These are phyloP conservation scores for Glonium stellatum DNA, from an alignment of 495 filamentous ascomycete species.

Conservation along the genomic window DNA sequence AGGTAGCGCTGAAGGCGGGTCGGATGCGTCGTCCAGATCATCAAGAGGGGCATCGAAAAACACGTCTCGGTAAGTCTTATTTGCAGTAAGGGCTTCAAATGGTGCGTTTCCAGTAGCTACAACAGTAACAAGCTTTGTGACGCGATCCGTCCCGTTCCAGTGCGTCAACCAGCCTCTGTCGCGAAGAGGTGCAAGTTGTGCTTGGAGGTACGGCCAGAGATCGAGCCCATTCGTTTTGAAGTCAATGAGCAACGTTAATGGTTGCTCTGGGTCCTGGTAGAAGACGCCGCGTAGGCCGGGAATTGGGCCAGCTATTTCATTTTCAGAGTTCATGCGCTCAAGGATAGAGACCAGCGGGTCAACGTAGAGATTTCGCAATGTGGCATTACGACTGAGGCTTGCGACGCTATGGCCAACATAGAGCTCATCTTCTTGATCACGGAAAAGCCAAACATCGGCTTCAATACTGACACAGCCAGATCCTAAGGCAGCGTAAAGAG, in stretches of 20 bases:
- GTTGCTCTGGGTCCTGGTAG: constrained; percentile 50
- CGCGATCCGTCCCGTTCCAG: constrained; percentile 45
- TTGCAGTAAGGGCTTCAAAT: constrained; percentile 41
- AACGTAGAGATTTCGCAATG: constrained; percentile 58
- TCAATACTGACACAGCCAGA: constrained; percentile 34
- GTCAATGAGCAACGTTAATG: constrained; percentile 66
- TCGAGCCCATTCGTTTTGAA: constrained; percentile 52
- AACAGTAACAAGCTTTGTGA: constrained; percentile 58
- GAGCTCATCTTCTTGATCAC: constrained; percentile 32
- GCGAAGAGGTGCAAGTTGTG: constrained; percentile 59
- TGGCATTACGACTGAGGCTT: constrained; percentile 48
- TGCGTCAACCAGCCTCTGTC: constrained; percentile 54
- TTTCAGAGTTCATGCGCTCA: constrained; percentile 42
- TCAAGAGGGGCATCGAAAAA: constrained; percentile 1
- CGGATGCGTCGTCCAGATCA: too few species aligned
- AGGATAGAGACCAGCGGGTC: constrained; percentile 55
- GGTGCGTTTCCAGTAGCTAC: constrained; percentile 76
- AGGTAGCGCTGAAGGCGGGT: too few species aligned
- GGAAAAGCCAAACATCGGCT: constrained; percentile 29
- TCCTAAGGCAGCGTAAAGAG: constrained; percentile 13
- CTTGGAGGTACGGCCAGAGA: constrained; percentile 41
- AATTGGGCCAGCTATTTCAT: neutral
- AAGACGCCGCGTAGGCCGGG: constrained; percentile 53
- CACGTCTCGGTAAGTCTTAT: neutral
- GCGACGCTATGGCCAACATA: constrained; percentile 59